These are phyloP conservation scores for Datisca glomerata DNA, from an alignment of 306 rosid species.

Conservation along the genomic window DNA sequence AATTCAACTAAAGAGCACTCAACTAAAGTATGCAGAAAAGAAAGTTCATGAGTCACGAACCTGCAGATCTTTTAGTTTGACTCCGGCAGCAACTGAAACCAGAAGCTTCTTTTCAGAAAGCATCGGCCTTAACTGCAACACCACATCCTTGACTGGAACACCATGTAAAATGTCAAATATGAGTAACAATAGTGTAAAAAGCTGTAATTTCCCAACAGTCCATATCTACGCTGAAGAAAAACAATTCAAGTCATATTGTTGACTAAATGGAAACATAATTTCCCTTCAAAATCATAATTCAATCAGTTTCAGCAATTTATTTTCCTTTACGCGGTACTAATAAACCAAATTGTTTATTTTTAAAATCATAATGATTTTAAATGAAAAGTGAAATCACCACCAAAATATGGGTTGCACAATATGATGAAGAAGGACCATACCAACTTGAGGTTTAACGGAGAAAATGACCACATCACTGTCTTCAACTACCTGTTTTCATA, in stretches of 20 bases:
- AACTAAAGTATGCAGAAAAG: no score
- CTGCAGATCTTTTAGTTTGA: slow-evolving; percentile 89
- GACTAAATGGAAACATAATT: neutral
- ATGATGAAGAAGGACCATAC: slow-evolving; percentile 17
- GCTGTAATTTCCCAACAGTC: no score
- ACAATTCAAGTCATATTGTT: neutral
- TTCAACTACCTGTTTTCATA: slow-evolving; percentile 48
- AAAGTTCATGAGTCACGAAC: slow-evolving; percentile 15
- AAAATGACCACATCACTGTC: slow-evolving; percentile 72
- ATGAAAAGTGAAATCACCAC: no score
- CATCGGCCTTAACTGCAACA: slow-evolving; percentile 47
- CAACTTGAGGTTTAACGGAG: slow-evolving; percentile 86
- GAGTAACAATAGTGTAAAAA: no score
- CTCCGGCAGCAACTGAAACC: slow-evolving; percentile 93
- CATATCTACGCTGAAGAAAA: no score
- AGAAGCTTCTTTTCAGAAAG: slow-evolving; percentile 69
- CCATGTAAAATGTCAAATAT: neutral
- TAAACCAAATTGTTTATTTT: neutral
- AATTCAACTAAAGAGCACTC: no score
- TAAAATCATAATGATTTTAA: no score
- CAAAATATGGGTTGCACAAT: no score
- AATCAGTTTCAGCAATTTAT: no score
- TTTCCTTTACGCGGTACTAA: no score
- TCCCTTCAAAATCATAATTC: neutral
- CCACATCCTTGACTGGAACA: slow-evolving; percentile 51